Percentiles rank a stretch among this genome's conserved stretches.
Conservation (phyloP, 108 stramenopile genomes). For the Schizochytrium sp. region DNA sequence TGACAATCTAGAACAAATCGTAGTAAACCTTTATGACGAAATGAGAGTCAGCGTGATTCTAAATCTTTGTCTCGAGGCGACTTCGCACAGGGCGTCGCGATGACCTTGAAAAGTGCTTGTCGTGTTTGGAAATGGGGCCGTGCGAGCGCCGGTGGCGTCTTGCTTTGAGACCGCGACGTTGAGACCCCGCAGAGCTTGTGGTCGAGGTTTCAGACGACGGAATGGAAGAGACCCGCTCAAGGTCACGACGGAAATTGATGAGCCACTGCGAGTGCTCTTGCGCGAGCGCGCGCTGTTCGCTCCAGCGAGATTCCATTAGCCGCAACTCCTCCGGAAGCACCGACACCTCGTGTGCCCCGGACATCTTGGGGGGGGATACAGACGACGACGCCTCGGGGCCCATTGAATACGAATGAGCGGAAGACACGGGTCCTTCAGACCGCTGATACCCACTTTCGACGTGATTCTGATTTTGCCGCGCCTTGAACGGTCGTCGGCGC, state of each 20-base stretch:
- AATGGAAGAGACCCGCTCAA: background rate
- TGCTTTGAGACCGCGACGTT: too few species aligned
- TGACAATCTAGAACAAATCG: too few species aligned
- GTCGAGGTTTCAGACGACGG: background rate
- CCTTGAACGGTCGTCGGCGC: background rate
- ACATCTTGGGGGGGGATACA: too few species aligned
- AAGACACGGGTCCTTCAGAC: background rate
- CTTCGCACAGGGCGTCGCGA: too few species aligned
- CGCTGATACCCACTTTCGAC: background rate
- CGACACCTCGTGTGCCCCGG: background rate
- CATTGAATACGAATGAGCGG: too few species aligned
- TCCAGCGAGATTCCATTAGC: background rate
- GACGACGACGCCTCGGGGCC: too few species aligned
- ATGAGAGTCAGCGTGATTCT: too few species aligned
- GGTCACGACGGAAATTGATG: background rate
- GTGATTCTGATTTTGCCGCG: background rate
- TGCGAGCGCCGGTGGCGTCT: too few species aligned
- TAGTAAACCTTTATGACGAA: too few species aligned
- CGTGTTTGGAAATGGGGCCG: too few species aligned
- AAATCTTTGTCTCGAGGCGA: too few species aligned
- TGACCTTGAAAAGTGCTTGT: too few species aligned
- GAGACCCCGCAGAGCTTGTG: background rate
- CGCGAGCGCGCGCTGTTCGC: background rate
- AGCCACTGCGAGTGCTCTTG: background rate
- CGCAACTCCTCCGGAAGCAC: background rate